A percentile compares a stretch with the other conserved stretches of the same genome.
Evolutionary conservation across 441 rosid genomes (phyloP).

Genomic region (Pelargonium citronellum): DNA sequence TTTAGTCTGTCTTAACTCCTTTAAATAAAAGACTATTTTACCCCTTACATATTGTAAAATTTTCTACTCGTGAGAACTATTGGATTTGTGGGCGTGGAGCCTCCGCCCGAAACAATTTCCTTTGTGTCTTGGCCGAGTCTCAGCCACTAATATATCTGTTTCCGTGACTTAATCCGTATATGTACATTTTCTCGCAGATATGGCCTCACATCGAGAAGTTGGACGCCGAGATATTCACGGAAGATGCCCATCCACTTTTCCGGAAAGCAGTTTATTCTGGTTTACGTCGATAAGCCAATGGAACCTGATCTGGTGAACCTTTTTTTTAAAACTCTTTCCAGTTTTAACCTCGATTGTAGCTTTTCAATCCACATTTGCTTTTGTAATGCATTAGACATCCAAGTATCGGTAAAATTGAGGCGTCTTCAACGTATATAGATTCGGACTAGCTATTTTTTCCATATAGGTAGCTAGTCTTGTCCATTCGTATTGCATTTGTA

Average conservation of each 20-base stretch:
- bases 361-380: background rate
- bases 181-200: conserved; percentile 40
- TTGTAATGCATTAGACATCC: background rate
- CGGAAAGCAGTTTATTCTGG: conserved; percentile 67
- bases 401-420: background rate
- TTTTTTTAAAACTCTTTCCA: background rate
- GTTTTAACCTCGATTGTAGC: background rate
- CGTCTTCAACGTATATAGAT: too few relatives aligned
- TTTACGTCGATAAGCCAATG: conserved; percentile 27
- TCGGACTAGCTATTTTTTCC: too few relatives aligned
- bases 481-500: too few relatives aligned
- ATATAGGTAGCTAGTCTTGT: too few relatives aligned
- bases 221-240: conserved; percentile 57
- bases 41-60: too few relatives aligned
- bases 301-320: background rate
- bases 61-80: too few relatives aligned
- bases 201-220: conserved; percentile 84
- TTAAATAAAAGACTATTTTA: too few relatives aligned
- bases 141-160: background rate
- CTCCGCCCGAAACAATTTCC: background rate
- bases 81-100: too few relatives aligned
- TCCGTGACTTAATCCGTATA: conserved; percentile 7
- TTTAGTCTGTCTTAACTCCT: too few relatives aligned
- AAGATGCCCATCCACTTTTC: conserved; percentile 73
- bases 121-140: background rate